Conservation (phyloP, 2,329 filamentous ascomycete genomes). For the Plenodomus tracheiphilus region DNA sequence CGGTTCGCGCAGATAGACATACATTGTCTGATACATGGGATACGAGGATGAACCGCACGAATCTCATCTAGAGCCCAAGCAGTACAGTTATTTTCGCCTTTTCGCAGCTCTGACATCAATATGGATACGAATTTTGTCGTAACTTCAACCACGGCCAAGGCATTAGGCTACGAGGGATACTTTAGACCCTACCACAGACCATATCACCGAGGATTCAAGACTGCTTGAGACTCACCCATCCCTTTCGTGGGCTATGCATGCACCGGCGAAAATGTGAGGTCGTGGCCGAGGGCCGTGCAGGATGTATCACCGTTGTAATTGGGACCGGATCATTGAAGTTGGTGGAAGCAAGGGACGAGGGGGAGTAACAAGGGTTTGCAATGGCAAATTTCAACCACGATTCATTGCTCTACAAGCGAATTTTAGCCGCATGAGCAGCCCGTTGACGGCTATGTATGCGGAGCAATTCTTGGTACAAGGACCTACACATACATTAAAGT, state of each 20-base stretch:
- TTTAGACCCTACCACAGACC: not conserved
- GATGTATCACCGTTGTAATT: not conserved
- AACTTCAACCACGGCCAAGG: not conserved
- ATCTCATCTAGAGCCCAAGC: not conserved
- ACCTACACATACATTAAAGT: too few relatives aligned
- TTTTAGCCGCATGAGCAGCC: too few relatives aligned
- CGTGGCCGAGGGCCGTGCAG: conserved; percentile 1
- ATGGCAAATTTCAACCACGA: too few relatives aligned
- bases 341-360: conserved; percentile 11
- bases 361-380: too few relatives aligned
- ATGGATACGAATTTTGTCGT: not conserved
- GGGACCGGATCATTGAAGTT: not conserved
- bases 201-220: not conserved
- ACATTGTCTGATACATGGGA: not conserved
- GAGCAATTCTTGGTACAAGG: too few relatives aligned
- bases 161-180: not conserved
- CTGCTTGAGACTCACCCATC: not conserved
- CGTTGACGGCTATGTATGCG: too few relatives aligned
- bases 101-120: not conserved
- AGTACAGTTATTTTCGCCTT: not conserved
- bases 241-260: conserved; percentile 7
- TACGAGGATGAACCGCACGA: not conserved
- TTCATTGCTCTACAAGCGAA: too few relatives aligned
- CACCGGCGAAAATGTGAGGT: conserved; percentile 2
- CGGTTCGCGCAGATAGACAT: conserved; percentile 22